These are phyloP conservation scores for Pilaira anomala DNA, from an alignment of 192 early-diverging fungal species.

Conservation along the genomic window DNA sequence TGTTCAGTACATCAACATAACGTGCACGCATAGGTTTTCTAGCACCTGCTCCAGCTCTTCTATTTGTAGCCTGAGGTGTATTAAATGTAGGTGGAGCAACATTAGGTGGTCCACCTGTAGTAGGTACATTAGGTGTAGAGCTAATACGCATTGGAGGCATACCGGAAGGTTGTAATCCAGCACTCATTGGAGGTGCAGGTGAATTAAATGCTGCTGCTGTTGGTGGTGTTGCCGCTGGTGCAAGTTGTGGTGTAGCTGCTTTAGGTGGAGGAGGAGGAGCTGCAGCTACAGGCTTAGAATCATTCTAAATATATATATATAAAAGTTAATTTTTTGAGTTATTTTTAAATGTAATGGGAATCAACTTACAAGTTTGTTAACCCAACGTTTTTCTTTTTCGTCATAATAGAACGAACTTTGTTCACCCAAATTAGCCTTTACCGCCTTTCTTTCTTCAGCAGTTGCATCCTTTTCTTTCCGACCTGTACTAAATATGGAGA, in stretches of 20 bases:
- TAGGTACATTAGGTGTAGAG: slow-evolving; percentile 21
- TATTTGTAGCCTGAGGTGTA: slow-evolving; percentile 25
- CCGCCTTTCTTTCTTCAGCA: slow-evolving; percentile 37
- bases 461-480: slow-evolving; percentile 4
- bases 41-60: slow-evolving; percentile 28
- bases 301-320: slow-evolving; percentile 17
- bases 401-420: slow-evolving; percentile 86
- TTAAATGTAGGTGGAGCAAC: slow-evolving; percentile 1
- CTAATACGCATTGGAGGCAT: slow-evolving; percentile 7
- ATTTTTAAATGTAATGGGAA: neutral
- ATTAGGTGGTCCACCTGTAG: neutral
- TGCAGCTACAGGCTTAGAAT: slow-evolving; percentile 17
- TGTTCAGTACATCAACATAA: slow-evolving; percentile 53
- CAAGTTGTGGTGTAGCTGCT: neutral
- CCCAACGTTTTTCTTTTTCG: slow-evolving; percentile 81
- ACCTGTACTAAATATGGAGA: slow-evolving; percentile 29
- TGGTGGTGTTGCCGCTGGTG: slow-evolving; percentile 4
- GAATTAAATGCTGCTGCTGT: slow-evolving; percentile 29
- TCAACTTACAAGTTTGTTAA: slow-evolving; percentile 64
- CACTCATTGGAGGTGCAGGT: neutral
- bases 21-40: slow-evolving; percentile 39
- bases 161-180: neutral
- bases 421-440: slow-evolving; percentile 86
- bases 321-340: no score
- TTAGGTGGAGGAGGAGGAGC: slow-evolving; percentile 31